Evolutionary conservation across 306 rosid genomes (phyloP), one percentile per base, ranked within the genome.

Genomic region (Castanea mollissima): DNA sequence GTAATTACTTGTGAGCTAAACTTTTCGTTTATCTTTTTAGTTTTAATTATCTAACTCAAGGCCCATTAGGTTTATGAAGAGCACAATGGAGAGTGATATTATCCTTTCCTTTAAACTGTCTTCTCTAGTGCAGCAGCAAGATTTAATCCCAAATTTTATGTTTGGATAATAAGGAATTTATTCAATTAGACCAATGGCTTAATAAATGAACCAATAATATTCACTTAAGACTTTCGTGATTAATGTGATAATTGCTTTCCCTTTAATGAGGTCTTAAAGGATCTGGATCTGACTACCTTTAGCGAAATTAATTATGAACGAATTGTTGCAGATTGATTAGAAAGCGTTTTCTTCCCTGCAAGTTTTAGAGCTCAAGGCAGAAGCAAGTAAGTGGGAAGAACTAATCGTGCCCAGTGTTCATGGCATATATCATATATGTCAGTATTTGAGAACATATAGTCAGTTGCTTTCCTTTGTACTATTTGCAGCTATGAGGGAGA

Each of bases 401-500:
- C 46, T 38, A 38, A 38, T 38, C 11, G 46, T 7, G 46, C 11
- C 8, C 46, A 38, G 11, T 46, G 54, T 49, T 49, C 54, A 49
- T 12, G 41, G 54, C 14, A 49, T 12, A 13, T 12, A 49, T 13
- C 25, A 58, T 21, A 58, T 21, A 10, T 59, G 12, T 23, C 25
- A 4, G 25, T 58, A 3, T 59, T 13, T 12, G 32, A 4, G 19
- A 4, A 12, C 15, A 25, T 12, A 46, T 16, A 58, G 57, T 41
- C 69, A 56, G 59, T 63, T 74, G 55, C 51, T 74, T 77, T 83
- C 57, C 51, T 35, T 51, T 34, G 46, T 38, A 41, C 38, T 79
- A 54, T 54, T 74, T 59, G 83, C 67, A 69, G 73, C 32, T 38
- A 59, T 49, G 76, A 58, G 73, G 57, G 77, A 41, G 11, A 38